phyloP scores from a whole-genome alignment of 1,284 basidiomycete genomes.

The Stygiomarasmius scandens region DNA sequence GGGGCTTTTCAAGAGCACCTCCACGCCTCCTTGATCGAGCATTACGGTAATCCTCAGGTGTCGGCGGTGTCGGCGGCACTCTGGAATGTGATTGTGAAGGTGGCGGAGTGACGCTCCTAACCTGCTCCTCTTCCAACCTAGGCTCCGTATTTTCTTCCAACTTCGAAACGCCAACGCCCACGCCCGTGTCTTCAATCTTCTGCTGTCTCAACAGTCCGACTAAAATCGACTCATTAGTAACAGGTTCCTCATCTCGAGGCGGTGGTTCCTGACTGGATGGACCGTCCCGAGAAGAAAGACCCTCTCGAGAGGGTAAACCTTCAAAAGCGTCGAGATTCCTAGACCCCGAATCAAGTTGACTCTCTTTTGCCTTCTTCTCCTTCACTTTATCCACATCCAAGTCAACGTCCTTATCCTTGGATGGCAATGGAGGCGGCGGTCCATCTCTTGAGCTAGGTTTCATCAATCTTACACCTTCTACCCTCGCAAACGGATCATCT shows the following conservation, averaged over 20 bases:
- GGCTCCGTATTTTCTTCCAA: too few relatives aligned
- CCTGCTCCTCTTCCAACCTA: neutral
- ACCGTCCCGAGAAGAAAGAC: too few relatives aligned
- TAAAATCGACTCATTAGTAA: too few relatives aligned
- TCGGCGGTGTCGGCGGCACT: slow-evolving; percentile 11
- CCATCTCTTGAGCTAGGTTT: slow-evolving; percentile 25
- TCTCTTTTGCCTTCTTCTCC: neutral
- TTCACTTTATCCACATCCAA: neutral
- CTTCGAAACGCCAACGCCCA: too few relatives aligned
- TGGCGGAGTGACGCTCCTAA: slow-evolving; percentile 3
- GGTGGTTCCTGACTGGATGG: too few relatives aligned
- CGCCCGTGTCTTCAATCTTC: too few relatives aligned
- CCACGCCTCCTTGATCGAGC: slow-evolving; percentile 44
- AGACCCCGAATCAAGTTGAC: too few relatives aligned
- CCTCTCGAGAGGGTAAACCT: too few relatives aligned
- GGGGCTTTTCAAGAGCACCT: slow-evolving; percentile 41
- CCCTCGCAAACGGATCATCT: slow-evolving; percentile 62
- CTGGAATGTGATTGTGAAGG: slow-evolving; percentile 4
- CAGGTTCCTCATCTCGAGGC: too few relatives aligned
- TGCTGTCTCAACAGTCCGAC: too few relatives aligned
- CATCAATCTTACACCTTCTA: slow-evolving; percentile 50
- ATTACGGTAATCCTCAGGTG: slow-evolving; percentile 26
- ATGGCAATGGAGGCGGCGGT: slow-evolving; percentile 1
- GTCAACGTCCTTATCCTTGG: neutral
- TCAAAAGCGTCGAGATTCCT: too few relatives aligned